These are phyloP conservation scores for Liriodendron chinense DNA, from an alignment of 164 flowering plant genomes.

Conservation along the genomic window DNA sequence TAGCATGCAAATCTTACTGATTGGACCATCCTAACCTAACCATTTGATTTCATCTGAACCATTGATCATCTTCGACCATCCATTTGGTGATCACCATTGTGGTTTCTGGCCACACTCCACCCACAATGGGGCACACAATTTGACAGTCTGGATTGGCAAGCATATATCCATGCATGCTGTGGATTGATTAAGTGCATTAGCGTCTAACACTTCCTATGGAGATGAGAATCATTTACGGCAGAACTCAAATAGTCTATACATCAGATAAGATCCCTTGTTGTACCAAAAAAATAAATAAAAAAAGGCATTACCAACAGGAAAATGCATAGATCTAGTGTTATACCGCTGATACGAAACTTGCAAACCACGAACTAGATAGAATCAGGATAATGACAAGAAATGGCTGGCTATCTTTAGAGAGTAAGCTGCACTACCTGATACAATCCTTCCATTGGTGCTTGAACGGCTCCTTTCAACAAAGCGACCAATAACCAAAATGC, in stretches of 20 bases:
- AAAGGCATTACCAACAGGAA: no score
- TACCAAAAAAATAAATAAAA: no score
- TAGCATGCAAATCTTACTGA: background rate
- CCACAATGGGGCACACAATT: no score
- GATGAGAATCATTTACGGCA: background rate
- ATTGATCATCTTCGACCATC: background rate
- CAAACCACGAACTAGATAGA: background rate
- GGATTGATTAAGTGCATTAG: no score
- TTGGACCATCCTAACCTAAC: background rate
- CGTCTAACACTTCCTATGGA: background rate
- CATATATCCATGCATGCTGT: no score
- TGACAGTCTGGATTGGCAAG: no score
- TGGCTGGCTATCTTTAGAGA: background rate
- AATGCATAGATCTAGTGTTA: no score
- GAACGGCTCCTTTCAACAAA: conserved; percentile 92
- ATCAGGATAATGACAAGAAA: background rate
- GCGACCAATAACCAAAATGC: conserved; percentile 98
- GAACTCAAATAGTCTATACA: background rate
- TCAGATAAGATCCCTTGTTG: no score
- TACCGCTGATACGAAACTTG: background rate
- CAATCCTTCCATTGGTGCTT: conserved; percentile 99
- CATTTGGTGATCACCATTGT: no score
- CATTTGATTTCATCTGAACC: background rate
- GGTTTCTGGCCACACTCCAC: no score
- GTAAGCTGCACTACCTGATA: conserved; percentile 58